A percentile compares a stretch with the other conserved stretches of the same genome.
Evolutionary conservation across 1,284 basidiomycete species (phyloP).

Genomic region (Anthracocystis walkeri): DNA sequence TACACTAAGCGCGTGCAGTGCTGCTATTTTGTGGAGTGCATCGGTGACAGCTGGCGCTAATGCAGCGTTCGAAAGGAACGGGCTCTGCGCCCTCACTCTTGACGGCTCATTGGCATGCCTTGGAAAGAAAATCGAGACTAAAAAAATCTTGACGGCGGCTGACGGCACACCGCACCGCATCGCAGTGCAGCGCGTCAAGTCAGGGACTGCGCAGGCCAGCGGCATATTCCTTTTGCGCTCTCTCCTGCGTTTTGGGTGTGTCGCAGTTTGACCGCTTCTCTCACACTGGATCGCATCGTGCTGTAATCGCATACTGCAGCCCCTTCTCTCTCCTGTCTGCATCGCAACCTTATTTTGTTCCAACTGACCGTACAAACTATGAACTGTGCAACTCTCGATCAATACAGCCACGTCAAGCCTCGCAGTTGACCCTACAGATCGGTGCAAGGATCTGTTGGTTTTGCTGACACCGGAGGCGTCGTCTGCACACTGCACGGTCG

Average conservation of each 20-base stretch:
- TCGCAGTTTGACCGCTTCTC: too few relatives aligned
- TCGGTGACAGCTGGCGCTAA: constrained; percentile 1
- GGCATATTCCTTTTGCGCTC: not conserved
- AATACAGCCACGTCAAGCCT: not conserved
- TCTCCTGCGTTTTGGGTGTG: not conserved
- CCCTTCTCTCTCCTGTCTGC: not conserved
- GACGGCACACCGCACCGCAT: too few relatives aligned
- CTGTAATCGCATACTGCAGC: not conserved
- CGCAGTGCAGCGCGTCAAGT: constrained; percentile 2
- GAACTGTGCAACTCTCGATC: constrained; percentile 2
- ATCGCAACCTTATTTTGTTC: not conserved
- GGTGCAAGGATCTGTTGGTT: too few relatives aligned
- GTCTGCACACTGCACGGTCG: constrained; percentile 1
- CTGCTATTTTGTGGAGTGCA: constrained; percentile 5
- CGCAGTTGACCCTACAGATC: not conserved
- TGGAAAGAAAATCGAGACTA: not conserved
- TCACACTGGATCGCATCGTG: not conserved
- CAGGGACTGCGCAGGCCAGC: constrained; percentile 4
- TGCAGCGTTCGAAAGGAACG: not conserved
- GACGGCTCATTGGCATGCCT: too few relatives aligned
- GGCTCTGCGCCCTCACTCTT: too few relatives aligned
- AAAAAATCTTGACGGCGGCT: not conserved
- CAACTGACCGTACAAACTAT: not conserved
- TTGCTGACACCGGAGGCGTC: too few relatives aligned
- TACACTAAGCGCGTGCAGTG: constrained; percentile 16